These are phyloP conservation scores for Gliomastix tumulicola DNA, from an alignment of 2,329 filamentous ascomycete species.

Conservation along the genomic window DNA sequence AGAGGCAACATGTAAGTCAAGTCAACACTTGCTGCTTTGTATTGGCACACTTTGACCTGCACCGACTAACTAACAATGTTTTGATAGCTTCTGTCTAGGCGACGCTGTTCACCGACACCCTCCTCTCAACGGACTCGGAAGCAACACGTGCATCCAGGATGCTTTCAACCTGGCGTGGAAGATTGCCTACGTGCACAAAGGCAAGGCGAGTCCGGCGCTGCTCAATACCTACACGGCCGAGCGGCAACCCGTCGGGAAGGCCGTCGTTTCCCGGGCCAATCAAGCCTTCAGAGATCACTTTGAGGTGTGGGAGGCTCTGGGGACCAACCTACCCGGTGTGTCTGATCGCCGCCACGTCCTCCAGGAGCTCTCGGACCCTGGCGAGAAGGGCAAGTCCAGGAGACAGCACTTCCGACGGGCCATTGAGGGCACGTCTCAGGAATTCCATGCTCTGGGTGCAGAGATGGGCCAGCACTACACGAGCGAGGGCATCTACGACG, in stretches of 20 bases:
- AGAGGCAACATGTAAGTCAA: conserved; percentile 37
- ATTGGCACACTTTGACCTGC: too few species aligned
- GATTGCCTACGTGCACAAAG: conserved; percentile 30
- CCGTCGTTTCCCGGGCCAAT: background rate
- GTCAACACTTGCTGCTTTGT: too few species aligned
- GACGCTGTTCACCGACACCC: conserved; percentile 54
- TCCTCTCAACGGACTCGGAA: conserved; percentile 48
- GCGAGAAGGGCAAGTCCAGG: conserved; percentile 25
- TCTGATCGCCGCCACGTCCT: conserved; percentile 28
- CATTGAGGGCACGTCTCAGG: conserved; percentile 33
- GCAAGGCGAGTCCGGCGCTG: conserved; percentile 1
- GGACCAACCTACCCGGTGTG: conserved; percentile 19
- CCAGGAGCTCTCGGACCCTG: conserved; percentile 30
- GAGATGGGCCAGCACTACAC: conserved; percentile 54
- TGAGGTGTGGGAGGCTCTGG: background rate
- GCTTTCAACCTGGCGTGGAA: conserved; percentile 52
- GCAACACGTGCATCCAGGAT: conserved; percentile 52
- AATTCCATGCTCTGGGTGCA: conserved; percentile 49
- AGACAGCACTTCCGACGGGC: conserved; percentile 29
- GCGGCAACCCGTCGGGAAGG: background rate
- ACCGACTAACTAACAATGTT: too few species aligned
- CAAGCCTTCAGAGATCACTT: background rate
- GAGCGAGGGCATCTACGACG: conserved; percentile 33
- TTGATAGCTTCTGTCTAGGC: too few species aligned
- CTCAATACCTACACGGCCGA: background rate